Evolutionary conservation across 768 basidiomycete genomes (phyloP).

Genomic region (Pleurotus tuoliensis): DNA sequence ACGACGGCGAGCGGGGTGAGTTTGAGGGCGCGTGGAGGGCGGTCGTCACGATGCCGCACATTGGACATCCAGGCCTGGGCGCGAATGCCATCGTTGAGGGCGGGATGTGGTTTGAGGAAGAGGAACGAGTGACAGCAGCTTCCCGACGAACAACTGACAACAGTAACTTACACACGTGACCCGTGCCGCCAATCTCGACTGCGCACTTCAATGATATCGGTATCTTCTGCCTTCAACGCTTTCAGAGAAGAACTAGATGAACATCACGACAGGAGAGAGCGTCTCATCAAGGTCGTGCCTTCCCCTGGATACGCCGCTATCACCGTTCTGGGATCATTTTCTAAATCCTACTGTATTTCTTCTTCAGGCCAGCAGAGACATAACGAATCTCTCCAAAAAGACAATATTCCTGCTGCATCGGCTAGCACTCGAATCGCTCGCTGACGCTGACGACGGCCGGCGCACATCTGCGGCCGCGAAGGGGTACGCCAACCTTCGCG

Average conservation of each 20-base stretch:
- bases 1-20: slow-evolving; percentile 42
- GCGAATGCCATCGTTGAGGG: slow-evolving; percentile 45
- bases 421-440: slow-evolving; percentile 35
- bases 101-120: background rate
- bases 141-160: background rate
- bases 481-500: slow-evolving; percentile 57
- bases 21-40: slow-evolving; percentile 41
- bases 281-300: slow-evolving; percentile 75
- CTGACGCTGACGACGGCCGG: slow-evolving; percentile 22
- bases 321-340: too few species aligned
- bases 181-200: background rate
- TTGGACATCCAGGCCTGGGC: slow-evolving; percentile 66
- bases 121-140: background rate
- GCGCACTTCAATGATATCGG: background rate
- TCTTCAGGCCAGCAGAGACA: slow-evolving; percentile 72
- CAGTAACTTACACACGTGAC: slow-evolving; percentile 11
- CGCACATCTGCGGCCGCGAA: slow-evolving; percentile 43
- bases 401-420: slow-evolving; percentile 92
- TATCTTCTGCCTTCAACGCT: slow-evolving; percentile 39
- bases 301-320: background rate
- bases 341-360: background rate
- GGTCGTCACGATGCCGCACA: slow-evolving; percentile 68
- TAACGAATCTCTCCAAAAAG: slow-evolving; percentile 90
- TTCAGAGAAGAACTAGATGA: slow-evolving; percentile 78
- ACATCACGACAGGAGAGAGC: slow-evolving; percentile 83